Conservation (phyloP, 2,329 filamentous ascomycete genomes). For the Xylariaceae sp. region DNA sequence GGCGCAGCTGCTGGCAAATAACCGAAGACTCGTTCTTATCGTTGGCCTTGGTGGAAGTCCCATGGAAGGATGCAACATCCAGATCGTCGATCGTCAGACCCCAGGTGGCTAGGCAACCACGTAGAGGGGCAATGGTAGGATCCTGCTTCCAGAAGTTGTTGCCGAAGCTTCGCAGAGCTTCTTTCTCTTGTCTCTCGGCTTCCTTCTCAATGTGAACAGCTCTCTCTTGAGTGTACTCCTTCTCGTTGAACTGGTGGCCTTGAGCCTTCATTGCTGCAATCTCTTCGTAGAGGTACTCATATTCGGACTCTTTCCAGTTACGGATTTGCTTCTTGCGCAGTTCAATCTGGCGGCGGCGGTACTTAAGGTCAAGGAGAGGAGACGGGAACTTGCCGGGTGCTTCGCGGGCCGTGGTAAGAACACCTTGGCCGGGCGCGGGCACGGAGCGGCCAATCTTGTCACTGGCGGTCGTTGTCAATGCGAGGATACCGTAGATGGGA, state of each 20-base stretch:
- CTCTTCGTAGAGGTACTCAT: constrained; percentile 90
- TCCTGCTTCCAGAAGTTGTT: constrained; percentile 99
- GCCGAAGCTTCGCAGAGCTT: constrained; percentile 84
- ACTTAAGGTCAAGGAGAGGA: constrained; percentile 93
- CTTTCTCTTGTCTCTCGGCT: constrained; percentile 84
- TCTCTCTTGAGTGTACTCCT: constrained; percentile 81
- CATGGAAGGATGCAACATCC: constrained; percentile 94
- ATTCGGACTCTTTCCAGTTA: constrained; percentile 92
- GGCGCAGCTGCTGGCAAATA: constrained; percentile 90
- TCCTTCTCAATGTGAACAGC: constrained; percentile 82
- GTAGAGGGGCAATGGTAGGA: constrained; percentile 85
- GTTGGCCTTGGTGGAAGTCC: constrained; percentile 96
- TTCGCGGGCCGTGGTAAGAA: constrained; percentile 91
- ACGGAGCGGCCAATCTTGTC: constrained; percentile 99
- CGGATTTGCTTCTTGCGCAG: constrained; percentile 91
- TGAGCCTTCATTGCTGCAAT: constrained; percentile 84
- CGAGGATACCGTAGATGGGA: constrained; percentile 91
- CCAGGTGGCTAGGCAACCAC: constrained; percentile 95
- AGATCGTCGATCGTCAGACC: constrained; percentile 96
- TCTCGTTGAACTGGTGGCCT: constrained; percentile 68
- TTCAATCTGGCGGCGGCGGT: constrained; percentile 91
- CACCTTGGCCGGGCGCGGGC: constrained; percentile 92
- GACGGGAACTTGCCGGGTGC: constrained; percentile 87
- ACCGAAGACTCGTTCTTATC: constrained; percentile 99
- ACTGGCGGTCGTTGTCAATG: constrained; percentile 89